These are phyloP conservation scores for Persicaria tinctoria DNA, from an alignment of 148 eudicot species.

Conservation along the genomic window DNA sequence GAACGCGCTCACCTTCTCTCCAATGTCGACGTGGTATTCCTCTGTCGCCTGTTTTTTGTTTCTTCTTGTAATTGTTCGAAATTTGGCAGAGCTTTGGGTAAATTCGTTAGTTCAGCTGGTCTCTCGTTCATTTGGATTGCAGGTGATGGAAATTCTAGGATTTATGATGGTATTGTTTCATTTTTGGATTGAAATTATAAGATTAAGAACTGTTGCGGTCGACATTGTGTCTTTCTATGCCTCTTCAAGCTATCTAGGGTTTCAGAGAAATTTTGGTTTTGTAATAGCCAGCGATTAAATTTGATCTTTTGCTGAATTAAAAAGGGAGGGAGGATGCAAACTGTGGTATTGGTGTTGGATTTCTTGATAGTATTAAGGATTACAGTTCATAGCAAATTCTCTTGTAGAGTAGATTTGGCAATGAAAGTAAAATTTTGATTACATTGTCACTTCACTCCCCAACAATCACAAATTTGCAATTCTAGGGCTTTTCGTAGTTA, in stretches of 20 bases:
- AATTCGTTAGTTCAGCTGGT: neutral
- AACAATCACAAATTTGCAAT: neutral
- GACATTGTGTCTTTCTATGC: neutral
- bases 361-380: neutral
- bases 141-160: neutral
- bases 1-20: conserved; percentile 39
- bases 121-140: neutral
- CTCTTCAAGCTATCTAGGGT: conserved; percentile 1
- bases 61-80: neutral
- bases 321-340: too few relatives aligned
- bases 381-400: neutral
- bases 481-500: neutral
- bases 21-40: conserved; percentile 66
- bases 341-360: neutral
- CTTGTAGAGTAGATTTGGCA: neutral
- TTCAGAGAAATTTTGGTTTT: neutral
- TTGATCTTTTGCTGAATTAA: neutral
- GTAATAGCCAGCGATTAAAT: neutral
- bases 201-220: neutral
- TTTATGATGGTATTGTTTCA: neutral
- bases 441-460: neutral
- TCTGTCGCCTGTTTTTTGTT: neutral
- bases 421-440: neutral
- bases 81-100: neutral
- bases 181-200: neutral